Base-by-base conservation (phyloP, 192 early-diverging fungal genomes). In the Coemansia sp. region DNA sequence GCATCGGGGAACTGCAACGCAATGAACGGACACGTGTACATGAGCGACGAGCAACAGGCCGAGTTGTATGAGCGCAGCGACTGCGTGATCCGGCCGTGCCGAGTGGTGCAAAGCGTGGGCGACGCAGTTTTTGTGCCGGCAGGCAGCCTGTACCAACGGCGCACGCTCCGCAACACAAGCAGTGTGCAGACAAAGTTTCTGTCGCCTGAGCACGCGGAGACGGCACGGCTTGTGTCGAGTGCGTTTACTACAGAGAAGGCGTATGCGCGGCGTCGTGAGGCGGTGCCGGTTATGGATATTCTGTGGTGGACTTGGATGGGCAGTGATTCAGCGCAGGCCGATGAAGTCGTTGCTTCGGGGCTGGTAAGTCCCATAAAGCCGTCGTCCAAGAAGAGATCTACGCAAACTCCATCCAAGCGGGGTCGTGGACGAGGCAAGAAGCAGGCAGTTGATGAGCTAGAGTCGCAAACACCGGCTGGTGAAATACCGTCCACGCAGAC, bases 61-160 rank as follows among this genome's bases (percentile, higher is more conserved):
- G 46, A 68, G 8, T 58, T 92, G n/a, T 70, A 48, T 11, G 34
- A 67, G 24, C 31, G 73, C 12, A 78, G 60, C 26, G 68, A 56
- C 12, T 58, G 67, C 9, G 58, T 75, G 53, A 49, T 21, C 48
- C 68, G 12, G 25, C 73, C 6, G 21, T 88, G 76, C 77, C 71
- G 83, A 3, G 63, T 92, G 11, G 76, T 78, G 52, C 88, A 92
- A 61, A 66, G 76, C 31, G 68, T 81, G 4, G 89, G 89, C 2
- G 91, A 91, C 59, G 83, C 85, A 0, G 84, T 91, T 1, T 90
- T 87, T 73, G 76, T 92, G n/a, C 89, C 91, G 3, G 86, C 87
- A 11, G 90, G 91, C 5, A 87, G 82, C 40, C 76, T 85, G 2
- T 86, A 88, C 54, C 88, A 91, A 67, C 85, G 87, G 8, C 66